Base-by-base conservation (phyloP, 2,329 filamentous ascomycete species). In the Hawksworthiomyces lignivorus region DNA sequence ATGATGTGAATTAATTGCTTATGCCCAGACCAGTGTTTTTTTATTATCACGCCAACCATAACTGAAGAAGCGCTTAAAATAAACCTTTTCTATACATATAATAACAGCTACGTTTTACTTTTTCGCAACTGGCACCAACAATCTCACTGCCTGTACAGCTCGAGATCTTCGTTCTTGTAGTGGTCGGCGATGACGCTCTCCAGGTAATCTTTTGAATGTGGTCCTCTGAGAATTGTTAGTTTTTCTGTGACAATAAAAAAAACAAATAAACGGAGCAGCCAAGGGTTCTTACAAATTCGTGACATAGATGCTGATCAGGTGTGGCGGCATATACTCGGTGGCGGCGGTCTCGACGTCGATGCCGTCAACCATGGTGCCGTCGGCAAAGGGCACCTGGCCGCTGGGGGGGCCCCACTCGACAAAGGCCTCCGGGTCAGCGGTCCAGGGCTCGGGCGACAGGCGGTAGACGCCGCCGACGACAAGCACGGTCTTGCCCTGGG, bases 381-480 rank as follows among this genome's bases (percentile, higher is more conserved):
- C 83, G 17, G 85, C 77, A 57, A 87, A 95, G 29, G 72, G 74
- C 32, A 92, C 77, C 43, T 87, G 82, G 50, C 76, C 82, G 41
- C 82, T 80, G 1, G 88, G 79, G 58, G 89, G 81, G 14, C 87
- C 90, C 65, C 87, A 87, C 63, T 96, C 90, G 45, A 95, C 84
- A 47, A 94, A 67, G 5, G 80, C 78, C 49, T 87, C 83, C 40
- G 84, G 81, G 54, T 92, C 81, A n/a, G n/a, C n/a, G 54, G 88
- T 89, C 1, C 88, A 84, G 54, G 88, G 90, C 45, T 94, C 81
- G 0, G 92, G 89, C 52, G 87, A 94, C 42, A 98, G 76, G 64
- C 94, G 94, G 70, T 96, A 97, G 17, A 97, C 82, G 24, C 88
- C 90, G 39, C 84, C 85, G 32, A 98, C 76, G 4, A 94, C 87